Evolutionary conservation across 208 protist species (phyloP).

Genomic region (Leishmania aethiopica): DNA sequence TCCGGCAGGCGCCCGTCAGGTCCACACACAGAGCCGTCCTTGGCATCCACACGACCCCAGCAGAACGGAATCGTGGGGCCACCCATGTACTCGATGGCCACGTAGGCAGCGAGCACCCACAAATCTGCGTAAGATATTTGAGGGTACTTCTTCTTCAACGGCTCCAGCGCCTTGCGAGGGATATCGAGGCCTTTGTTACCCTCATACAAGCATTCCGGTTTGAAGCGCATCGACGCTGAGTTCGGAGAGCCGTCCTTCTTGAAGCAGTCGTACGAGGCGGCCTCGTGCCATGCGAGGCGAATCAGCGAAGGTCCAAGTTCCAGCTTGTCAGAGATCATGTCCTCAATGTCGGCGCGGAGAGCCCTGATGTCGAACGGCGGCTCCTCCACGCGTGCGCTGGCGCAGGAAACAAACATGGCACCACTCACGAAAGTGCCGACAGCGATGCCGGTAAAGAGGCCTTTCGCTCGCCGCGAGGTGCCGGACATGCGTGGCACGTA

Average conservation of each 20-base stretch:
- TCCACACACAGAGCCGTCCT: constrained; percentile 64
- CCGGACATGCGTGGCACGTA: constrained; percentile 8
- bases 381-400: constrained; percentile 11
- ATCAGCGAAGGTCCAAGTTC: constrained; percentile 62
- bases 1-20: constrained; percentile 92
- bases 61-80: constrained; percentile 86
- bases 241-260: constrained; percentile 69
- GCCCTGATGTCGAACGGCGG: constrained; percentile 63
- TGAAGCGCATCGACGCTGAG: constrained; percentile 81
- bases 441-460: constrained; percentile 34
- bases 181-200: constrained; percentile 90
- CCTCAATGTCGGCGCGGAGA: constrained; percentile 61
- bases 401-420: constrained; percentile 48
- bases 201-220: constrained; percentile 70
- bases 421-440: constrained; percentile 39
- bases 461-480: constrained; percentile 17
- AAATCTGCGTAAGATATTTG: constrained; percentile 94
- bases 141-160: constrained; percentile 86
- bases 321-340: constrained; percentile 50
- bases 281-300: constrained; percentile 84
- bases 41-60: constrained; percentile 84
- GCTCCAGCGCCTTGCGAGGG: constrained; percentile 83
- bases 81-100: constrained; percentile 93
- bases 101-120: constrained; percentile 87
- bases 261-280: constrained; percentile 64